phyloP scores from a whole-genome alignment of 805 yeast genomes.

The Isabelozyma pseudorhagii region DNA sequence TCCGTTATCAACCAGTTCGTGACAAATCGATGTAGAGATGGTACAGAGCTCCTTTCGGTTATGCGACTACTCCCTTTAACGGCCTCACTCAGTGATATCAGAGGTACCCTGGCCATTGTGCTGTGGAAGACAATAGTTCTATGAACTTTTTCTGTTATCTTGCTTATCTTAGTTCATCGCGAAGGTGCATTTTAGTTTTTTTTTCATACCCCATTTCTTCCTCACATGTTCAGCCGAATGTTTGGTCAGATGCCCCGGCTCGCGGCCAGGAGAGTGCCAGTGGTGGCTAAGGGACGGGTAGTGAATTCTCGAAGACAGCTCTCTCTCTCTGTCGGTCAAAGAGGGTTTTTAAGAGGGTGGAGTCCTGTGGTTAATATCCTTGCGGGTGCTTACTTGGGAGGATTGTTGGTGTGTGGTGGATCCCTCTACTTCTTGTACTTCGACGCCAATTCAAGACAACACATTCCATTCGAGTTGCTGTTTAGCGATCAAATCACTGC shows the following conservation, averaged over 20 bases:
- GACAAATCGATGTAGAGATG: conserved; percentile 12
- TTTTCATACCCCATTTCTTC: background rate
- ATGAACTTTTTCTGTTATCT: background rate
- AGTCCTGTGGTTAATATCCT: conserved; percentile 31
- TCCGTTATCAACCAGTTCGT: conserved; percentile 28
- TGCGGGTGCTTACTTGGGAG: conserved; percentile 44
- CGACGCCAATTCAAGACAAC: conserved; percentile 38
- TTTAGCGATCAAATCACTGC: conserved; percentile 31
- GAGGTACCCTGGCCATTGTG: background rate
- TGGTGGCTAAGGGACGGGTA: no score
- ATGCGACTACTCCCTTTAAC: background rate
- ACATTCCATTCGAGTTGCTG: conserved; percentile 37
- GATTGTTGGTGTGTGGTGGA: conserved; percentile 35
- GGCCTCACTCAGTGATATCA: background rate
- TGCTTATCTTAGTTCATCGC: background rate
- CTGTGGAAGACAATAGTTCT: no score
- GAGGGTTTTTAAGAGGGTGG: conserved; percentile 16
- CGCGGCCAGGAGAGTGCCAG: background rate
- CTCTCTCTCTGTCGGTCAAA: background rate
- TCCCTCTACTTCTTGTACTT: conserved; percentile 35
- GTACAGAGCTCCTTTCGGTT: background rate
- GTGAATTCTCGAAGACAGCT: background rate
- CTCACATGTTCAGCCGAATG: background rate
- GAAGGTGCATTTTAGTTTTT: background rate
- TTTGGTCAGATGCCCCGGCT: background rate